A percentile compares a stretch with the other conserved stretches of the same genome.
phyloP scores from a whole-genome alignment of 257 asterid genomes.

The Buddleja alternifolia region DNA sequence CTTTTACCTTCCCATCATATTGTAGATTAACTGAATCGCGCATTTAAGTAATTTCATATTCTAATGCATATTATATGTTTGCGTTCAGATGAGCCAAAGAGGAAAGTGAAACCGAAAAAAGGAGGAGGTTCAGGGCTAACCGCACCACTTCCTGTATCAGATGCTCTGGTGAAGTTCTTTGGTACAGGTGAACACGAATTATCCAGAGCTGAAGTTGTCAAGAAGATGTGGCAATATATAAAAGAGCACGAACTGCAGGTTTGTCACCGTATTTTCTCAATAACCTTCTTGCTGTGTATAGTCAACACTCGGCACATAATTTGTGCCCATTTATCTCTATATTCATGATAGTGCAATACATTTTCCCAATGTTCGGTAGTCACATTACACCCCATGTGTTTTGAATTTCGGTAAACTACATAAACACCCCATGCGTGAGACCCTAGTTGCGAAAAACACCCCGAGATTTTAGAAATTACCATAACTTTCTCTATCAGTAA shows the following conservation, averaged over 20 bases:
- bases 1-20: background rate
- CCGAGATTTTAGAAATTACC: too few species aligned
- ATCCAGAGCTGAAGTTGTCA: slow-evolving; percentile 42
- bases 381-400: too few species aligned
- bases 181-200: slow-evolving; percentile 41
- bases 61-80: background rate
- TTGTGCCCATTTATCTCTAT: too few species aligned
- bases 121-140: slow-evolving; percentile 36
- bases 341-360: too few species aligned
- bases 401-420: too few species aligned
- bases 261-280: slow-evolving; percentile 15
- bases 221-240: slow-evolving; percentile 51
- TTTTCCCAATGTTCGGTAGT: too few species aligned
- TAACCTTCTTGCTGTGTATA: background rate
- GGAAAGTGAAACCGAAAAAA: slow-evolving; percentile 37
- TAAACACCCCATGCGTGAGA: too few species aligned
- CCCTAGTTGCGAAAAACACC: too few species aligned
- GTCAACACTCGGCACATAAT: too few species aligned
- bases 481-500: too few species aligned
- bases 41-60: background rate
- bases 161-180: slow-evolving; percentile 41
- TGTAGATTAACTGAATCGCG: background rate
- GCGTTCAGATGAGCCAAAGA: slow-evolving; percentile 37
- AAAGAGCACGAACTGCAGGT: slow-evolving; percentile 54
- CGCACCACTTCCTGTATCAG: slow-evolving; percentile 43